phyloP scores from a whole-genome alignment of 2,329 filamentous ascomycete genomes.

The Fusarium compactum region DNA sequence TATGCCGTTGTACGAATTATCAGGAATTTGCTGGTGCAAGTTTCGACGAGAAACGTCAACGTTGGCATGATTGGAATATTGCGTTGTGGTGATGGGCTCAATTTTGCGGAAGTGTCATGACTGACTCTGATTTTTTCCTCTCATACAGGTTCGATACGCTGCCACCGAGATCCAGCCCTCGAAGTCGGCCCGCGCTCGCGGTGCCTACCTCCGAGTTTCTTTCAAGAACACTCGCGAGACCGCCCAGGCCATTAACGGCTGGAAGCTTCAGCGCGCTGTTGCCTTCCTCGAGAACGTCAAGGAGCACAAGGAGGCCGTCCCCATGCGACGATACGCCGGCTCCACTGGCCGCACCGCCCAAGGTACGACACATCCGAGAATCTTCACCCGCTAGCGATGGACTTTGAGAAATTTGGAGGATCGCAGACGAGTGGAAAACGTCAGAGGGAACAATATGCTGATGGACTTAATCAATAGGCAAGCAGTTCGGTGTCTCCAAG shows the following conservation, averaged over 20 bases:
- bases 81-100: slow-evolving; percentile 11
- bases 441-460: slow-evolving; percentile 40
- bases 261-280: slow-evolving; percentile 95
- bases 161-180: slow-evolving; percentile 86
- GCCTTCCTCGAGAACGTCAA: slow-evolving; percentile 98
- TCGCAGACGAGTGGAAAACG: slow-evolving; percentile 11
- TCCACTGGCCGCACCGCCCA: slow-evolving; percentile 95
- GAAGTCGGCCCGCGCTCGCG: slow-evolving; percentile 97
- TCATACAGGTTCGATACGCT: slow-evolving; percentile 89
- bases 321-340: slow-evolving; percentile 97
- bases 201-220: slow-evolving; percentile 97
- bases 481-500: slow-evolving; percentile 97
- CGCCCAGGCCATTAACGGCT: slow-evolving; percentile 99
- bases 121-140: slow-evolving; percentile 44
- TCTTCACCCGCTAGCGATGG: slow-evolving; percentile 13
- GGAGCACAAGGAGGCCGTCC: slow-evolving; percentile 96
- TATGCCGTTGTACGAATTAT: slow-evolving; percentile 19
- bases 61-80: slow-evolving; percentile 1
- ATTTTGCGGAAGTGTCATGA: slow-evolving; percentile 23
- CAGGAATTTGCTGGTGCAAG: slow-evolving; percentile 26
- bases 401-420: slow-evolving; percentile 15
- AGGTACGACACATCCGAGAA: slow-evolving; percentile 74
- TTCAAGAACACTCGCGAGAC: slow-evolving; percentile 99
- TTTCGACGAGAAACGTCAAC: slow-evolving; percentile 19
- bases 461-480: slow-evolving; percentile 72